Base-by-base conservation (phyloP, 768 basidiomycete species). In the Clavaria fumosa region DNA sequence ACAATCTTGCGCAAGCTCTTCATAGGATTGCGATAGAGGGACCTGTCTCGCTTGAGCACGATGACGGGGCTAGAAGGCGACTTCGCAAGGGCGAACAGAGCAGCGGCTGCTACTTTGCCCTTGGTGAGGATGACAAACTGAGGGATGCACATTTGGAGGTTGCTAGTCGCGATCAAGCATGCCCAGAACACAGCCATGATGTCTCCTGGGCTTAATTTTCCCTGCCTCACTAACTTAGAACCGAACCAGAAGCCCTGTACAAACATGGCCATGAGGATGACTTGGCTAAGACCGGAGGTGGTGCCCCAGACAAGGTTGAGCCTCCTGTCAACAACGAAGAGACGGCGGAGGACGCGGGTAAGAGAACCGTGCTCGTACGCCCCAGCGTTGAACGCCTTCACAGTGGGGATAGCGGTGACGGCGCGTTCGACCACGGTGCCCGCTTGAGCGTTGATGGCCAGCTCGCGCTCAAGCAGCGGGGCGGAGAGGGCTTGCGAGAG, bases 121-220 rank as follows among this genome's bases (percentile, higher is more conserved):
- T 81, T 81, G 12, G 78, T 68, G 42, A 95, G 60, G 22, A 65
- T 57, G 44, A 90, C 77, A 46, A 86, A 60, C 43, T 83, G 75
- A 0, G 90, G 89, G 7, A 96, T 73, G 48, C 75, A 76, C 67
- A 81, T 75, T 53, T 95, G 89, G 2, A 96, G 59, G 53, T 86
- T 89, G 47, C 70, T 78, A 1, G 82, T 79, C 0, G 86, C 89
- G 43, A 96, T 82, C 14, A 96, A 62, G 53, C 86, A 90, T 0
- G 93, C 90, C 91, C 93, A 97, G 56, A 97, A 99, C 36, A 91
- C 86, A n/a, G 82, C 77, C 79, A 90, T 91, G 44, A 96, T 82
- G 23, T 78, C 70, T 1, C 88, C 88, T 0, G 81, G 61, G 3
- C 60, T 59, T 37, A 73, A 66, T 43, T 65, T 72, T 11, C 80